Evolutionary conservation across 1,284 basidiomycete species (phyloP), one percentile per base, ranked within the genome.

Genomic region (Ustanciosporium gigantosporum): DNA sequence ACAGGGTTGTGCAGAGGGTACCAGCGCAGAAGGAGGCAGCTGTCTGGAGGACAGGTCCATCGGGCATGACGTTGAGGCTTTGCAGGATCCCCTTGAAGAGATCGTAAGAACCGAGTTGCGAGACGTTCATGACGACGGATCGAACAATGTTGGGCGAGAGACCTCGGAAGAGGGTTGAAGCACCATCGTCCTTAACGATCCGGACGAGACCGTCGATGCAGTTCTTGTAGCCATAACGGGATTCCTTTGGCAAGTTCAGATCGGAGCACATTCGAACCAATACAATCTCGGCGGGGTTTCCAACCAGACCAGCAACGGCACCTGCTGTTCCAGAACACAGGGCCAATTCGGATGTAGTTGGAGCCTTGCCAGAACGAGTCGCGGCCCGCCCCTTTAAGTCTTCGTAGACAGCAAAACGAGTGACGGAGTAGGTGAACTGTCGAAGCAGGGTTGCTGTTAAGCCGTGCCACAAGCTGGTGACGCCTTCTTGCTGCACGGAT

Each of bases 91-190:
- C 76, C 68, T 83, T 83, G 79, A 83, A 82, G 53, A 80, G 71
- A 82, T 65, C 82, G 75, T 83, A 83, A 29, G 75, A 70, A 9
- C 73, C 74, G 17, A 77, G 67, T 47, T 77, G 75, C 4, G 61
- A 66, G 19, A 73, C 71, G 73, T 83, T 83, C 82, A 83, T 83
- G 19, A 83, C 73, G 19, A 82, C 78, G 0, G 81, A 81, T 37
- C 82, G 73, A 38, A 81, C 80, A 5, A 80, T 78, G 65, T 83
- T 83, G 14, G 82, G 82, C 11, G 73, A 69, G 5, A 82, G 59
- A 21, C 82, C 82, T 29, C 81, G 70, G 47, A 79, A 80, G 20
- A 83, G 73, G 6, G 79, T 76, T 1, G 53, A 43, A 2, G 77
- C 59, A 19, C 82, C 82, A 60, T 83, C 82, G 24, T 81, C 79